These are phyloP conservation scores for Sporothrix sp. DNA, from an alignment of 2,329 filamentous ascomycete genomes.

Conservation along the genomic window DNA sequence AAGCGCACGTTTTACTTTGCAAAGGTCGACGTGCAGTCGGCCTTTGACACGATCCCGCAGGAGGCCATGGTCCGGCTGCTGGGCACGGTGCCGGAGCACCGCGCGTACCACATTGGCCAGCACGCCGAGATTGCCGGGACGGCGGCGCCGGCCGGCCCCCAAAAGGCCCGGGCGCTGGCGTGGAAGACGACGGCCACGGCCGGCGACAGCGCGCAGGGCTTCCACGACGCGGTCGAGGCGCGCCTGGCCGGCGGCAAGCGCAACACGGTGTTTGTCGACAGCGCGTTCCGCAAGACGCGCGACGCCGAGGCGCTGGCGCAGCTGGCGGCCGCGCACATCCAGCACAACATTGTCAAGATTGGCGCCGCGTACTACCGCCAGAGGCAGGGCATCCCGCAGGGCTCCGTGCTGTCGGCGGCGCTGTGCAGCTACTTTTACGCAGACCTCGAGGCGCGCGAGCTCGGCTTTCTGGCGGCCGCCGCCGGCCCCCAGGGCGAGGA, in stretches of 20 bases:
- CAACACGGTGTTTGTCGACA: slow-evolving; percentile 71
- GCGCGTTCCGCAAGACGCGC: slow-evolving; percentile 47
- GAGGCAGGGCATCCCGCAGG: slow-evolving; percentile 83
- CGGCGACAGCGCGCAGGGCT: slow-evolving; percentile 31
- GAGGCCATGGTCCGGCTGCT: slow-evolving; percentile 59
- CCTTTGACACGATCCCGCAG: slow-evolving; percentile 94
- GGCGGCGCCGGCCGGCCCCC: background rate
- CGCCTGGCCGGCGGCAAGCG: slow-evolving; percentile 36
- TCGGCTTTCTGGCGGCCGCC: slow-evolving; percentile 51
- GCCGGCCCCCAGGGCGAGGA: slow-evolving; percentile 23
- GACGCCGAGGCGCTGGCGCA: slow-evolving; percentile 51
- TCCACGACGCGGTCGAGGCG: slow-evolving; percentile 36
- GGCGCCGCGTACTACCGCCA: slow-evolving; percentile 85
- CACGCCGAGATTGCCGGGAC: slow-evolving; percentile 54
- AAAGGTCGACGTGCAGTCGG: slow-evolving; percentile 84
- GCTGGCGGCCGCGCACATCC: slow-evolving; percentile 72
- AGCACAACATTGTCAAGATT: slow-evolving; percentile 75
- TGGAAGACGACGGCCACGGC: slow-evolving; percentile 46
- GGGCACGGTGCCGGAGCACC: slow-evolving; percentile 42
- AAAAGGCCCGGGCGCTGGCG: slow-evolving; percentile 31
- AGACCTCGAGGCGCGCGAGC: slow-evolving; percentile 61
- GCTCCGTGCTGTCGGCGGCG: slow-evolving; percentile 75
- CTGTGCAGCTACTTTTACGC: slow-evolving; percentile 97
- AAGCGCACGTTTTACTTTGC: slow-evolving; percentile 62
- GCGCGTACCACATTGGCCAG: slow-evolving; percentile 60